Percentiles rank a stretch among this genome's conserved stretches.
Conservation (phyloP, 768 basidiomycete species). For the Exidia glandulosa region DNA sequence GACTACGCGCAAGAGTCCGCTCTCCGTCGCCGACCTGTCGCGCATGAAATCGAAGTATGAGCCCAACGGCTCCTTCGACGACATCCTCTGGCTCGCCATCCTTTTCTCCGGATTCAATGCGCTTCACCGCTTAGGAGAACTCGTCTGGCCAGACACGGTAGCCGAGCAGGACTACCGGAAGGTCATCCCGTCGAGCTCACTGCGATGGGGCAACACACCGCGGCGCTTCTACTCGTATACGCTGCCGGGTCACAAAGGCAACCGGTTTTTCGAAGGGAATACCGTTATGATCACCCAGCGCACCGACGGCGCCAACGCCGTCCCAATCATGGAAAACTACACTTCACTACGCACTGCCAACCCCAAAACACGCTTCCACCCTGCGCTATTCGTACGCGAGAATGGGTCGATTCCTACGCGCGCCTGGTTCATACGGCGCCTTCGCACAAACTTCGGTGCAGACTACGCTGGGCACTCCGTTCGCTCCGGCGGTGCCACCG, state of each 20-base stretch:
- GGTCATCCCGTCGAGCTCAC: conserved; percentile 1
- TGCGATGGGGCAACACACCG: not conserved
- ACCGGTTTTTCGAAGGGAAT: conserved; percentile 13
- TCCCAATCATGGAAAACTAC: not conserved
- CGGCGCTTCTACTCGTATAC: conserved; percentile 6
- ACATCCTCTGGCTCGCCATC: conserved; percentile 17
- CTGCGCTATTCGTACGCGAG: conserved; percentile 2
- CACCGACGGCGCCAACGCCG: not conserved
- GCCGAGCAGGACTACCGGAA: conserved; percentile 5
- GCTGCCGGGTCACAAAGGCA: conserved; percentile 13
- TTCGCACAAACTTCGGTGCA: conserved; percentile 29
- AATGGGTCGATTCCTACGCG: conserved; percentile 5
- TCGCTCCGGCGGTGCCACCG: conserved; percentile 12
- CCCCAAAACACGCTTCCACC: not conserved
- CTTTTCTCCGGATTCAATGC: conserved; percentile 15
- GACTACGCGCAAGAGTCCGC: conserved; percentile 17
- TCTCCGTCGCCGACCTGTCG: conserved; percentile 9
- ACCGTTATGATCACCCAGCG: conserved; percentile 2
- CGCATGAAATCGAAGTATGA: conserved; percentile 11
- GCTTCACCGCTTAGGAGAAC: conserved; percentile 19
- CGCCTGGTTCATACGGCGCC: conserved; percentile 4
- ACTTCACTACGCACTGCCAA: not conserved
- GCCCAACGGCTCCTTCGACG: conserved; percentile 17
- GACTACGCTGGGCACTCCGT: conserved; percentile 10
- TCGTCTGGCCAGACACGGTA: conserved; percentile 12